Evolutionary conservation across 78 protist species (phyloP).

Genomic region (Capsaspora owczarzaki): DNA sequence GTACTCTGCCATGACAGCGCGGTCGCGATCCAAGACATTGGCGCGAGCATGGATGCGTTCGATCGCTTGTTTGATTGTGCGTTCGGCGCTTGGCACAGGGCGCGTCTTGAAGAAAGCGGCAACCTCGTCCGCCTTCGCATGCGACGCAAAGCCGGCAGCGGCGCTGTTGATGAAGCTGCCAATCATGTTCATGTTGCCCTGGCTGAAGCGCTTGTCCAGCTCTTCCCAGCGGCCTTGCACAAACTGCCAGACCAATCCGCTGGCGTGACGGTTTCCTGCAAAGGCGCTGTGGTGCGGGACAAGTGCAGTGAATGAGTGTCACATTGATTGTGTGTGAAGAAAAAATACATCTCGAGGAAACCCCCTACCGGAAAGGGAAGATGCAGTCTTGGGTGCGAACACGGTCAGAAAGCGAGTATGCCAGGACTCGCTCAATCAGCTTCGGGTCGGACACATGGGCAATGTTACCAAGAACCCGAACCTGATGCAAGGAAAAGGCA

Average conservation of each 20-base stretch:
- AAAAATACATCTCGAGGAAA: no score
- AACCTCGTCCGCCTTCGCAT: constrained; percentile 1
- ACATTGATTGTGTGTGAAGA: no score
- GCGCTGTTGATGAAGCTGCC: background rate
- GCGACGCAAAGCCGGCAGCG: background rate
- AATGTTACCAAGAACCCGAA: no score
- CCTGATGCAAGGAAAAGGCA: no score
- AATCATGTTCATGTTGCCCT: background rate
- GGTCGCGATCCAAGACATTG: no score
- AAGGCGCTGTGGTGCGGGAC: no score
- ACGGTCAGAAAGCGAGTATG: constrained; percentile 8
- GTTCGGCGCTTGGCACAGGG: constrained; percentile 19
- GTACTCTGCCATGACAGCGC: no score
- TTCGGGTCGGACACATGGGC: no score
- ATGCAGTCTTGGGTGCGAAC: constrained; percentile 16
- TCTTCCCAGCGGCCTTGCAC: constrained; percentile 1
- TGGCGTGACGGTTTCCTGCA: background rate
- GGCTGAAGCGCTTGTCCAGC: no score
- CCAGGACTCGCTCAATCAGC: background rate
- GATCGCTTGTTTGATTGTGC: constrained; percentile 27
- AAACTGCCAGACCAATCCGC: constrained; percentile 4
- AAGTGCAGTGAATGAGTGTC: no score
- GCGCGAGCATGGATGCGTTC: constrained; percentile 12
- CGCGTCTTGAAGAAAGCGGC: constrained; percentile 10
- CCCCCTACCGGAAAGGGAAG: background rate